A percentile compares a stretch with the other conserved stretches of the same genome.
These are phyloP conservation scores for Candida piceae DNA, from an alignment of 805 yeast genomes.

Conservation along the genomic window DNA sequence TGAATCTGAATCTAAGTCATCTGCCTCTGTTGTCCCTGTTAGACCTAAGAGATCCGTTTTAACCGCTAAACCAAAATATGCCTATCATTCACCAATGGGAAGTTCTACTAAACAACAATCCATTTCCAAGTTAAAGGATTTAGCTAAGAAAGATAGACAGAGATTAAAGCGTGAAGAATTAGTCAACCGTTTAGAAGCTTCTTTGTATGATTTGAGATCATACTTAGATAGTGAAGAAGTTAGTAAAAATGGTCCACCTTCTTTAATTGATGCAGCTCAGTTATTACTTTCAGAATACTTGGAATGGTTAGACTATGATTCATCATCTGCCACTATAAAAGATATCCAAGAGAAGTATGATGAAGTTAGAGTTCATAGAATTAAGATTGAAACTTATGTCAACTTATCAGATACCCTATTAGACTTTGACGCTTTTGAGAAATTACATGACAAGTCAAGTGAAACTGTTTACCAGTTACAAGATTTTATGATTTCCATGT, in stretches of 20 bases:
- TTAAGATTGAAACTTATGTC: constrained; percentile 34
- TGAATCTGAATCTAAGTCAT: too few species aligned
- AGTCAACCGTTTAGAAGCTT: constrained; percentile 65
- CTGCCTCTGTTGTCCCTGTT: too few species aligned
- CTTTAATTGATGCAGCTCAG: constrained; percentile 33
- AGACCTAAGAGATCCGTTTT: constrained; percentile 20
- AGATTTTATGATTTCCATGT: constrained; percentile 38
- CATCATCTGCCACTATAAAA: constrained; percentile 43
- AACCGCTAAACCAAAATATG: constrained; percentile 28
- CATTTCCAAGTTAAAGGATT: constrained; percentile 41
- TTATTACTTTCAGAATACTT: constrained; percentile 42
- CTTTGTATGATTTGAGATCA: constrained; percentile 65
- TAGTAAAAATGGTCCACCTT: constrained; percentile 34
- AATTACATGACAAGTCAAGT: constrained; percentile 39
- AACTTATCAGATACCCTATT: constrained; percentile 43
- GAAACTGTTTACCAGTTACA: constrained; percentile 38
- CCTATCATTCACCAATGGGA: constrained; percentile 45
- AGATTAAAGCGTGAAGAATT: constrained; percentile 50
- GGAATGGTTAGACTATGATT: constrained; percentile 77
- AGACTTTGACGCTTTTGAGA: constrained; percentile 39
- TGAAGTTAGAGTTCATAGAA: constrained; percentile 24
- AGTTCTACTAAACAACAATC: constrained; percentile 41
- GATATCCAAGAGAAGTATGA: constrained; percentile 35
- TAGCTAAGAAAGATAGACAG: constrained; percentile 52
- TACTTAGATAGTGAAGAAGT: constrained; percentile 53